Conservation (phyloP, 2,329 filamentous ascomycete species). For the Aspergillus neoniger region DNA sequence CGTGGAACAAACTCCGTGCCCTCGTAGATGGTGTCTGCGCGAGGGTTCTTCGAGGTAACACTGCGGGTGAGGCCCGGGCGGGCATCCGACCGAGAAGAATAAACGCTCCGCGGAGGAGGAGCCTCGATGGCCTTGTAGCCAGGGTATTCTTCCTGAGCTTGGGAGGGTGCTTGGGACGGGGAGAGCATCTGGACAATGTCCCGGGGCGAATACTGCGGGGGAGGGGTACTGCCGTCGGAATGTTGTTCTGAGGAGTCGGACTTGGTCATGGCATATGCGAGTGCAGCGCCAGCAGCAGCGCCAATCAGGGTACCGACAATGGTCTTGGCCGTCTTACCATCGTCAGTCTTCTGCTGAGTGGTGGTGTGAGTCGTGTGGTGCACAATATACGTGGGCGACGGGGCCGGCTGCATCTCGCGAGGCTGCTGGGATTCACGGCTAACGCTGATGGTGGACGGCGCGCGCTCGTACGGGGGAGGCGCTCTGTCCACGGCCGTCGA, state of each 20-base stretch:
- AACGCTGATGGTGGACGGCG: slow-evolving; percentile 17
- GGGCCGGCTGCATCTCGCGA: slow-evolving; percentile 23
- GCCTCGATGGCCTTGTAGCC: slow-evolving; percentile 37
- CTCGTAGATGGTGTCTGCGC: slow-evolving; percentile 45
- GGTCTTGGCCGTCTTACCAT: slow-evolving; percentile 56
- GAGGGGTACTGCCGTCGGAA: slow-evolving; percentile 23
- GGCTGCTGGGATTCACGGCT: slow-evolving; percentile 26
- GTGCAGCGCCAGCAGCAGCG: slow-evolving; percentile 73
- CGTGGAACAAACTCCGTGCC: slow-evolving; percentile 35
- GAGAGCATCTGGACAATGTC: slow-evolving; percentile 29
- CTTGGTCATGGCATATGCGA: slow-evolving; percentile 73
- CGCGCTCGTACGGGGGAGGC: slow-evolving; percentile 17
- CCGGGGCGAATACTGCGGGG: slow-evolving; percentile 27
- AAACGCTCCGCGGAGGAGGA: slow-evolving; percentile 29
- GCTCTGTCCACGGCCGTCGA: slow-evolving; percentile 26
- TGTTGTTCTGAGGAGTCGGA: slow-evolving; percentile 47
- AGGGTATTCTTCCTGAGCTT: slow-evolving; percentile 25
- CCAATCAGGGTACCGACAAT: slow-evolving; percentile 76
- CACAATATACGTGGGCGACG: slow-evolving; percentile 28
- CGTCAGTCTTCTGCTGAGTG: slow-evolving; percentile 36
- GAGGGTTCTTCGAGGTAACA: slow-evolving; percentile 42
- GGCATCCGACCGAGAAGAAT: slow-evolving; percentile 30
- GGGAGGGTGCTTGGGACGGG: slow-evolving; percentile 26
- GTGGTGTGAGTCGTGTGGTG: slow-evolving; percentile 27
- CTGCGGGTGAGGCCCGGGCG: slow-evolving; percentile 38